Percentiles rank a stretch among this genome's conserved stretches.
Evolutionary conservation across 1,139 yeast species (phyloP).

Genomic region (Pichia sp.): DNA sequence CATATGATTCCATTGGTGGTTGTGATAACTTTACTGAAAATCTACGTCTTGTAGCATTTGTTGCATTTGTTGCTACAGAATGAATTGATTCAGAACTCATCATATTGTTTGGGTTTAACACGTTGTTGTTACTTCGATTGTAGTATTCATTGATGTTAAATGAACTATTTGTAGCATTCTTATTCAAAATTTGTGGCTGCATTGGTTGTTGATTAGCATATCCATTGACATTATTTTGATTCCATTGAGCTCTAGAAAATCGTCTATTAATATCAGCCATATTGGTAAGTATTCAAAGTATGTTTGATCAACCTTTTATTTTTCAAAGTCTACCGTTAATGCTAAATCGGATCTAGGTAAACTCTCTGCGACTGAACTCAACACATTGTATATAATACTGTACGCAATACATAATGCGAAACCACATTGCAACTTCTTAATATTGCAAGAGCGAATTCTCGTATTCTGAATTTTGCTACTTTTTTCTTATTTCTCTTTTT

Average conservation of each 20-base stretch:
- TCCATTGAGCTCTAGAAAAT: conserved; percentile 6
- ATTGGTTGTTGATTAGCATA: neutral
- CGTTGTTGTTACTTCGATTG: conserved; percentile 1
- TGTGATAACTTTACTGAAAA: conserved; percentile 16
- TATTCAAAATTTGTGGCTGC: neutral
- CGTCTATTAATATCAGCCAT: conserved; percentile 6
- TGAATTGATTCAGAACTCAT: conserved; percentile 9
- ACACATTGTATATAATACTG: too few species aligned
- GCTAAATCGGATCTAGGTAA: too few species aligned
- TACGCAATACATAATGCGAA: too few species aligned
- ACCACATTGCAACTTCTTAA: too few species aligned
- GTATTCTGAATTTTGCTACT: neutral
- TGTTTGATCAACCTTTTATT: too few species aligned
- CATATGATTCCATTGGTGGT: conserved; percentile 4
- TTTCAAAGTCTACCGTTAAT: too few species aligned
- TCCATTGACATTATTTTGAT: neutral
- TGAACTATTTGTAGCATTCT: conserved; percentile 2
- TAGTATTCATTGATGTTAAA: conserved; percentile 10
- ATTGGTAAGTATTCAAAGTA: too few species aligned
- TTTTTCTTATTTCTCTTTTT: too few species aligned
- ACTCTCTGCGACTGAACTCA: too few species aligned
- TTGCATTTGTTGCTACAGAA: conserved; percentile 13
- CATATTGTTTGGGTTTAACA: conserved; percentile 2
- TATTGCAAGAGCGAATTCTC: too few species aligned
- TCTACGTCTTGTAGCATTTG: conserved; percentile 13